Conservation (phyloP, 805 yeast genomes). For the Candida insectalens region DNA sequence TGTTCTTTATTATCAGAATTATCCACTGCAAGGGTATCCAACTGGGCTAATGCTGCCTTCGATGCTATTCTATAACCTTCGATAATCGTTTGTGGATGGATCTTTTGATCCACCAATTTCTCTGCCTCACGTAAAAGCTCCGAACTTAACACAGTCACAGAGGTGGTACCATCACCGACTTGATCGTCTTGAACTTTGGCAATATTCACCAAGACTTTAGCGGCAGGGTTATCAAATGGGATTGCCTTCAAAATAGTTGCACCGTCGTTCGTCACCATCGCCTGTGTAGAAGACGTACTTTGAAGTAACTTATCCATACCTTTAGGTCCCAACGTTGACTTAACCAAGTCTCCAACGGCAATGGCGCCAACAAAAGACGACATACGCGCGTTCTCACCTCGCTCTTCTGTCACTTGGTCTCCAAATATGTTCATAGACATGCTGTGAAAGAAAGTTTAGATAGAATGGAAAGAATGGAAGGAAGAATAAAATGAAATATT, state of each 20-base stretch:
- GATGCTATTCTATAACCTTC: conserved; percentile 92
- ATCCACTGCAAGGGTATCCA: conserved; percentile 70
- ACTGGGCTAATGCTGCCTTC: conserved; percentile 72
- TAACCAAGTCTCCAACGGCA: conserved; percentile 96
- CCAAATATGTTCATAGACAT: conserved; percentile 90
- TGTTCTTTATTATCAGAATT: conserved; percentile 45
- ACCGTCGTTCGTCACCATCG: conserved; percentile 93
- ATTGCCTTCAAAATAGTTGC: conserved; percentile 92
- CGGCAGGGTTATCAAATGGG: conserved; percentile 96
- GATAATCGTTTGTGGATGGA: conserved; percentile 96
- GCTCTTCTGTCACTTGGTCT: conserved; percentile 94
- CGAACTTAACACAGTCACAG: conserved; percentile 86
- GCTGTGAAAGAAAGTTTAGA: background rate
- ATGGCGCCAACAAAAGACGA: conserved; percentile 98
- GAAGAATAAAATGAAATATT: no score
- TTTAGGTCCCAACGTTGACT: conserved; percentile 91
- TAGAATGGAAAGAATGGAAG: no score
- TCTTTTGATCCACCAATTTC: conserved; percentile 79
- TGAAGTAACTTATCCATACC: conserved; percentile 97
- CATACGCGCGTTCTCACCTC: conserved; percentile 96
- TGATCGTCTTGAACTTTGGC: conserved; percentile 97
- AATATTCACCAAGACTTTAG: conserved; percentile 88
- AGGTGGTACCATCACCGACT: conserved; percentile 97
- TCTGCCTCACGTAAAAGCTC: conserved; percentile 94
- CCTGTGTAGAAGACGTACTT: conserved; percentile 68